Evolutionary conservation across 2,329 filamentous ascomycete species (phyloP).

Genomic region (Pseudocercospora ulei): DNA sequence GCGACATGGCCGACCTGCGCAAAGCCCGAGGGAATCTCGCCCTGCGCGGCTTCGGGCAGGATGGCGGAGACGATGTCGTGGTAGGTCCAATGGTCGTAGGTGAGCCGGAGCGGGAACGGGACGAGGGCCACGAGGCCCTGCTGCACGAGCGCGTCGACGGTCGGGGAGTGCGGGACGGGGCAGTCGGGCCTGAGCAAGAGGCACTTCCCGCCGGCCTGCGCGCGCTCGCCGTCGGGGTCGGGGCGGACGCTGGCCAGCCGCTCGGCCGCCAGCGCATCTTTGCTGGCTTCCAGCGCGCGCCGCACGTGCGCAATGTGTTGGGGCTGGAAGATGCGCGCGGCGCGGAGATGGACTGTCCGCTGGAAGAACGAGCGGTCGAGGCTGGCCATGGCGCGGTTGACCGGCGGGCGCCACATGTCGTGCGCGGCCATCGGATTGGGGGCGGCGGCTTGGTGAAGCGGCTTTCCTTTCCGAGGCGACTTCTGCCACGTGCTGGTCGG

Average conservation of each 20-base stretch:
- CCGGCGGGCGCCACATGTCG: conserved; percentile 64
- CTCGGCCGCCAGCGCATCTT: conserved; percentile 56
- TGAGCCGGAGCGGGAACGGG: conserved; percentile 64
- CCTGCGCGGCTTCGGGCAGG: conserved; percentile 67
- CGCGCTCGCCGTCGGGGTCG: conserved; percentile 51
- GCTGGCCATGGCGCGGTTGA: conserved; percentile 66
- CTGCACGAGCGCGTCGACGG: conserved; percentile 58
- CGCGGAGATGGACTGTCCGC: conserved; percentile 64
- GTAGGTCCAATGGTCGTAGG: conserved; percentile 81
- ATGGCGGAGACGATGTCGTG: conserved; percentile 74
- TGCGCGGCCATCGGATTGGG: conserved; percentile 27
- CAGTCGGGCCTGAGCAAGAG: conserved; percentile 36
- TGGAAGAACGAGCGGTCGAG: conserved; percentile 78
- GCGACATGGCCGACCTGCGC: conserved; percentile 84
- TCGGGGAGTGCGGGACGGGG: conserved; percentile 63
- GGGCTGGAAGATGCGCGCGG: conserved; percentile 65
- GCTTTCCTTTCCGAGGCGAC: no score
- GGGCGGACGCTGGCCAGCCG: conserved; percentile 54
- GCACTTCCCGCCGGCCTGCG: conserved; percentile 41
- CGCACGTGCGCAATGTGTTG: conserved; percentile 65
- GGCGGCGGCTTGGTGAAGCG: no score
- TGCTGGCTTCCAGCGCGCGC: conserved; percentile 53
- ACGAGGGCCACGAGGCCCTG: conserved; percentile 59
- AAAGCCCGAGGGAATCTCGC: conserved; percentile 76
- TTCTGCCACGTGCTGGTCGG: no score